Evolutionary conservation across 2,329 filamentous ascomycete species (phyloP), one percentile per base, ranked within the genome.

Genomic region (Bimuria novae-zelandiae): DNA sequence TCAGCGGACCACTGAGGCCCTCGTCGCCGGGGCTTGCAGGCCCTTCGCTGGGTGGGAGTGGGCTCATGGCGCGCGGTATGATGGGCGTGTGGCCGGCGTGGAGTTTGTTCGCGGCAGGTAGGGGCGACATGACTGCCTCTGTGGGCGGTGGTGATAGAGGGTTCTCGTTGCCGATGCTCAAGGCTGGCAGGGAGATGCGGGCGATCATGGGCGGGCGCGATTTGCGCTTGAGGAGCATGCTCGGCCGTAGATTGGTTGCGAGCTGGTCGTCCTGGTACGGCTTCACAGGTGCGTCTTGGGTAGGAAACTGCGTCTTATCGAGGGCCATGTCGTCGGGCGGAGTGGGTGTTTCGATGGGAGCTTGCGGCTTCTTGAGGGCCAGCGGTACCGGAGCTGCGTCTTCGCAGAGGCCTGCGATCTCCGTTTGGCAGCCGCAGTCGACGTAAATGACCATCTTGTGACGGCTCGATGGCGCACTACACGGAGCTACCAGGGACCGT

Each of bases 1-100:
- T 67, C n/a, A 73, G 51, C 1, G 71, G 65, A 1, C 71, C 70
- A 4, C 45, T 61, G 4, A 74, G 57, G 1, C 49, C 51, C n/a
- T 61, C 44, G 39, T 71, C 69, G 33, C 52, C 50, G 10, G 64
- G 65, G 19, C 63, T 63, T 3, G 49, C 37, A 5, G 55, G 49
- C 4, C 57, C 55, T 22, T 57, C 53, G 14, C 59, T 56, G 19
- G 55, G 46, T 3, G 52, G 60, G 2, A 57, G 36, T 2, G 60
- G 58, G 8, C 59, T 60, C 33, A 50, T 44, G 3, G 57, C 55
- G 29, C 59, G 59, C 11, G 68, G 63, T 16, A 68, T 56, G 33
- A 72, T 54, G 11, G 72, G 72, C 1, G 72, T 75, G 49, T 75
- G 72, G 3, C 72, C 72, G 12, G 72, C 72, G 54, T 71, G 64